Evolutionary conservation across 169 alveolate species (phyloP).

Genomic region (Pseudocohnilembus persalinus): DNA sequence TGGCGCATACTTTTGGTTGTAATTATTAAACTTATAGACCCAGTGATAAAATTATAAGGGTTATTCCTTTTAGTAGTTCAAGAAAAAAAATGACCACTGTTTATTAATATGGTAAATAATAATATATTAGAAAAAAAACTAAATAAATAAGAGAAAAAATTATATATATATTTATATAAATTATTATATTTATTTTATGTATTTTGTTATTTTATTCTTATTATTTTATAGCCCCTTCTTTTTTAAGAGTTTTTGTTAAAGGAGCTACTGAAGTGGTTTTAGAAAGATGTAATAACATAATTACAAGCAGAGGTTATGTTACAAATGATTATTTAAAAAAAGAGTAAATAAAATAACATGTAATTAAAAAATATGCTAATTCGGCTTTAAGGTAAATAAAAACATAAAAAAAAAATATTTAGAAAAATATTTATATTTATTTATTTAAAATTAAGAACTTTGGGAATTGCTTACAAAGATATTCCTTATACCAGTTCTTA

Average conservation of each 20-base stretch:
- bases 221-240: constrained; percentile 8
- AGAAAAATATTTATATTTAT: background rate
- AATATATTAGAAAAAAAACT: too few species aligned
- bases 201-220: too few species aligned
- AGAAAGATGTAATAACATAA: constrained; percentile 44
- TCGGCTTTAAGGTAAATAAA: constrained; percentile 36
- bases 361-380: constrained; percentile 50
- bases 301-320: constrained; percentile 30
- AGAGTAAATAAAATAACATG: constrained; percentile 33
- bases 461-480: constrained; percentile 59
- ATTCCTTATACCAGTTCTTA: constrained; percentile 31
- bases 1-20: constrained; percentile 33
- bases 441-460: constrained; percentile 32
- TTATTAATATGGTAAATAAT: constrained; percentile 43
- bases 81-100: constrained; percentile 85
- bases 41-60: constrained; percentile 22
- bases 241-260: constrained; percentile 63
- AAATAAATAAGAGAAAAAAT: too few species aligned
- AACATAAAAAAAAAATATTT: constrained; percentile 32
- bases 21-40: constrained; percentile 19
- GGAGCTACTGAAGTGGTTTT: constrained; percentile 81
- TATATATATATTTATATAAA: too few species aligned
- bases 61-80: constrained; percentile 71
- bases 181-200: too few species aligned
- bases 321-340: constrained; percentile 31